Base-by-base conservation (phyloP, 805 yeast genomes). In the Suhomyces sp. region DNA sequence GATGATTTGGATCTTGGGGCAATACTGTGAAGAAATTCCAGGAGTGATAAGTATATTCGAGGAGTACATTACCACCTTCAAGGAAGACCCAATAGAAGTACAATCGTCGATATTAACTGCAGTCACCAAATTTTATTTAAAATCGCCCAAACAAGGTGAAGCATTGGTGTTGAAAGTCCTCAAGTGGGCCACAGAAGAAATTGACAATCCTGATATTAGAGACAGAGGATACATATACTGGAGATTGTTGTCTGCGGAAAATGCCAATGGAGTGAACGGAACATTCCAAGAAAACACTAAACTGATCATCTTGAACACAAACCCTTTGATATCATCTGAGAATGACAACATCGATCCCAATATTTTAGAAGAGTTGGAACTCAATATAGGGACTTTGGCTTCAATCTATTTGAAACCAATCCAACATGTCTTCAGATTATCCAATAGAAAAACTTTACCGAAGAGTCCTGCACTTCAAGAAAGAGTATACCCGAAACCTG, bases 181-280 rank as follows among this genome's bases (percentile, higher is more conserved):
- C 36, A 79, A 79, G 49, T 58, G 67, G 54, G 83, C 88, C 6
- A 83, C 95, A 0, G 93, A 87, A 46, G 83, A 79, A 9, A 65
- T 71, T 2, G 80, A 81, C 42, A 81, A 87, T 47, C 96, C 96
- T 0, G 98, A 91, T 59, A 59, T 88, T 8, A 71, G 97, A 42
- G 95, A 87, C 45, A 63, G 96, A 25, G 96, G 91, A 0, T 82
- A 69, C 51, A 79, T 87, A 61, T 90, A 91, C 61, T 83, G 95
- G 93, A 70, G 95, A 38, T 60, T 90, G 19, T 60, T 90, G 5
- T 77, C 93, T 1, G 40, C 59, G 1, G 51, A 49, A 11, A 28
- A 46, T 13, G 68, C 65, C 31, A 68, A 68, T 23, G 63, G 54
- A 5, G 60, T 55, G 25, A 66, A 67, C 13, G 61, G 68, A 2